Conservation (phyloP, 1,139 yeast genomes). For the Groenewaldozyma auringiensis region DNA sequence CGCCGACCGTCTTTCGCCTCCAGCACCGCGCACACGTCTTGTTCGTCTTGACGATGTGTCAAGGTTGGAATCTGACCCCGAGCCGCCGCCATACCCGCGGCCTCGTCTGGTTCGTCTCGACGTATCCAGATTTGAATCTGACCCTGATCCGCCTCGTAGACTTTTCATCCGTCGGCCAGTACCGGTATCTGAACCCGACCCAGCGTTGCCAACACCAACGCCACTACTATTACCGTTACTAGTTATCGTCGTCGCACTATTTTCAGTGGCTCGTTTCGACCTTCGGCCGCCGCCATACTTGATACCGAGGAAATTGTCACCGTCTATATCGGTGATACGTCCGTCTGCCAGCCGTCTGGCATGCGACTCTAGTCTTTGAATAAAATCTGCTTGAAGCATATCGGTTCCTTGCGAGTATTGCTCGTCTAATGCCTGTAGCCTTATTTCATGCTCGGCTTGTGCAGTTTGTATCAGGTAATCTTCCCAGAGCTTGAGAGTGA, state of each 20-base stretch:
- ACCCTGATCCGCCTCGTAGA: slow-evolving; percentile 1
- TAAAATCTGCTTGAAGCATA: background rate
- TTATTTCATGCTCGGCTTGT: background rate
- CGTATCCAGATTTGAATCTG: background rate
- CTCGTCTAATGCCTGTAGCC: background rate
- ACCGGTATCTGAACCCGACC: background rate
- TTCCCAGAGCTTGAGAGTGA: slow-evolving; percentile 1
- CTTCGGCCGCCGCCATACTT: background rate
- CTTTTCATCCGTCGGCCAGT: background rate
- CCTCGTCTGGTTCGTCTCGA: background rate
- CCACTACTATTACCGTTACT: background rate
- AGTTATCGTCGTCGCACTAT: no score
- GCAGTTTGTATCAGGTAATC: background rate
- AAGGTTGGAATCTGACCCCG: background rate
- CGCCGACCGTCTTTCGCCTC: background rate
- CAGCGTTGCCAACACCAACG: background rate
- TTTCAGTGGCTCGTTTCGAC: no score
- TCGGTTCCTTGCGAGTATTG: slow-evolving; percentile 2
- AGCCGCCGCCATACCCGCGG: background rate
- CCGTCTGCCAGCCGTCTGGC: slow-evolving; percentile 1
- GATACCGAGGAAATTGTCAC: slow-evolving; percentile 1
- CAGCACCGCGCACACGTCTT: background rate
- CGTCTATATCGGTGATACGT: background rate
- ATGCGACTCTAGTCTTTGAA: background rate
- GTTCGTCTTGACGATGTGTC: background rate